Evolutionary conservation across 331 rosid genomes (phyloP).

Genomic region (Rosa hybrid): DNA sequence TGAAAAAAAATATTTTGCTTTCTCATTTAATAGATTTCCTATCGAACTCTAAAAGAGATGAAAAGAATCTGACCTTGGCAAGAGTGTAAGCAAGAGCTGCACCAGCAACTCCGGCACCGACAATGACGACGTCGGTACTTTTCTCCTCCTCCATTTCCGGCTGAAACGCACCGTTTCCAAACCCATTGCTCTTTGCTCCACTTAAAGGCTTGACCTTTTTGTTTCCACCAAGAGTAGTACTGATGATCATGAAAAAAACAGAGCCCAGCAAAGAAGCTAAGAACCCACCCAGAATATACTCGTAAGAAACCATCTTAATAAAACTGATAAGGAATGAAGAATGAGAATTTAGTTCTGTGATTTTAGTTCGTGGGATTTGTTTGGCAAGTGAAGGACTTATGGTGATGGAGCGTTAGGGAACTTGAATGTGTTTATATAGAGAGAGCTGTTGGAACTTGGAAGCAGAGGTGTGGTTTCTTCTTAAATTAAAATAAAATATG

Average conservation of each 20-base stretch:
- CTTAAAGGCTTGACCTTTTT: conserved; percentile 23
- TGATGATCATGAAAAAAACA: conserved; percentile 28
- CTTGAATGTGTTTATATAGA: conserved; percentile 1
- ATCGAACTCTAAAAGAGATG: neutral
- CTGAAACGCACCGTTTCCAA: conserved; percentile 22
- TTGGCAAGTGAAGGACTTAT: neutral
- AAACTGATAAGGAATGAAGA: neutral
- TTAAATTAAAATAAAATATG: neutral
- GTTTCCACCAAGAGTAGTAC: conserved; percentile 27
- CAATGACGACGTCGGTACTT: conserved; percentile 47
- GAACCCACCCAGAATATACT: conserved; percentile 40
- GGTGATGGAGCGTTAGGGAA: neutral
- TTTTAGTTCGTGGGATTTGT: neutral
- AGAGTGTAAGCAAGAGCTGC: conserved; percentile 81
- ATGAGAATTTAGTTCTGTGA: neutral
- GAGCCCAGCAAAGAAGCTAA: conserved; percentile 43
- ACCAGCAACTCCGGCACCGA: conserved; percentile 83
- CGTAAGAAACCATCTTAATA: conserved; percentile 41
- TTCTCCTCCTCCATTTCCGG: conserved; percentile 19
- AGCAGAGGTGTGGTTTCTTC: neutral
- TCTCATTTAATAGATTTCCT: neutral
- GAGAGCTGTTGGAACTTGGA: neutral
- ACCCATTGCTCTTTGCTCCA: conserved; percentile 6
- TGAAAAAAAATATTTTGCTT: neutral
- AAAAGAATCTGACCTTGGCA: conserved; percentile 47